phyloP scores from a whole-genome alignment of 1,139 yeast genomes.

The Pichia terricola region DNA sequence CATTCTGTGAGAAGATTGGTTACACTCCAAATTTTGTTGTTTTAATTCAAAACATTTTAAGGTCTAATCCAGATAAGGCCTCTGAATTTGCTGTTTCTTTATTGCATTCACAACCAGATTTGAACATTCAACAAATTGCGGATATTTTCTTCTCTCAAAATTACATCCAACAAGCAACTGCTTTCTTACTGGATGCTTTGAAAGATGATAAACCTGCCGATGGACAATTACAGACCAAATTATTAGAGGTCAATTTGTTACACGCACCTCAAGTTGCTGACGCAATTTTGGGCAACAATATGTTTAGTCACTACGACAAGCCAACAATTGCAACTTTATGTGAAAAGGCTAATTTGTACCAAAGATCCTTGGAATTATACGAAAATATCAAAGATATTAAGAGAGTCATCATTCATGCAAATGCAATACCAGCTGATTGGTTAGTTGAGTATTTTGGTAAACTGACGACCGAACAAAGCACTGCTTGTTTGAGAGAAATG shows the following conservation, averaged over 20 bases:
- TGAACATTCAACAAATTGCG: constrained; percentile 79
- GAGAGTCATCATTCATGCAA: constrained; percentile 85
- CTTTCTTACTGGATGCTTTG: constrained; percentile 92
- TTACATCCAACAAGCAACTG: constrained; percentile 95
- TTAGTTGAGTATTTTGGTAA: constrained; percentile 86
- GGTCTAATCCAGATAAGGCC: constrained; percentile 95
- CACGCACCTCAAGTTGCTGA: constrained; percentile 99
- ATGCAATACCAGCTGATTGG: constrained; percentile 87
- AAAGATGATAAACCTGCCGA: constrained; percentile 92
- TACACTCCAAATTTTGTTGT: constrained; percentile 88
- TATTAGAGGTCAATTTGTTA: constrained; percentile 82
- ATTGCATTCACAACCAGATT: constrained; percentile 50
- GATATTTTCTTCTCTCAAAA: constrained; percentile 94
- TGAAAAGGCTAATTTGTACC: constrained; percentile 89
- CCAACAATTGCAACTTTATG: constrained; percentile 86
- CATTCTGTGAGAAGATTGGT: constrained; percentile 84
- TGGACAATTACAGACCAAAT: constrained; percentile 91
- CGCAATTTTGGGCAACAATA: constrained; percentile 91
- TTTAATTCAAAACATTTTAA: constrained; percentile 80
- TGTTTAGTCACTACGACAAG: constrained; percentile 93
- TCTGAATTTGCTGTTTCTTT: constrained; percentile 92
- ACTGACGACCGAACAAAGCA: constrained; percentile 87
- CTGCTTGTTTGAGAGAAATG: constrained; percentile 81
- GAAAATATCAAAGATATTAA: constrained; percentile 92
- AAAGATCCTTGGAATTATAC: constrained; percentile 92